Conservation (phyloP, 306 rosid genomes). For the Phaseolus lunatus region DNA sequence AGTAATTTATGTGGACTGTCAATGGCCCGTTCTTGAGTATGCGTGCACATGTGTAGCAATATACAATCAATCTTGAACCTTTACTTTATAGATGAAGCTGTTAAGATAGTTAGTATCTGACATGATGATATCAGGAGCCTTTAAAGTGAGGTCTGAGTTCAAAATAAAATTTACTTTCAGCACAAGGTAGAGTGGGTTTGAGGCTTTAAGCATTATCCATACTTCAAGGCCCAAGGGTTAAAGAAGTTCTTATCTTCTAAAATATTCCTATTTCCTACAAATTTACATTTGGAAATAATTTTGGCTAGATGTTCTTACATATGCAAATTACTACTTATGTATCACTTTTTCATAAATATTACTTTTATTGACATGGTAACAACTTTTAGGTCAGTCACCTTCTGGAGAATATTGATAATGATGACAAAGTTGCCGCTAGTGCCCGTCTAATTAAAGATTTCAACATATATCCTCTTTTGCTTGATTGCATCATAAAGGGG, state of each 20-base stretch:
- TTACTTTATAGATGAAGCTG: slow-evolving; percentile 8
- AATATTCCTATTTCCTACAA: no score
- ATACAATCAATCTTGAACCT: slow-evolving; percentile 14
- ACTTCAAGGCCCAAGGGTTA: background rate
- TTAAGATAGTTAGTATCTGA: background rate
- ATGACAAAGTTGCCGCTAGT: slow-evolving; percentile 48
- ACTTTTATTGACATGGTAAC: slow-evolving; percentile 36
- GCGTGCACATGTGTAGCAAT: background rate
- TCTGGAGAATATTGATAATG: slow-evolving; percentile 60
- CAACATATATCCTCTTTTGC: slow-evolving; percentile 77
- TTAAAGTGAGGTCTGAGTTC: background rate
- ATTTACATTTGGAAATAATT: slow-evolving; percentile 4
- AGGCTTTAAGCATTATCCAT: slow-evolving; percentile 9
- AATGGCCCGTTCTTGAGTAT: background rate
- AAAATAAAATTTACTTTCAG: slow-evolving; percentile 8
- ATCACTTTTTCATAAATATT: slow-evolving; percentile 1
- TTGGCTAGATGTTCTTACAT: slow-evolving; percentile 3
- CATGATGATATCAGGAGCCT: slow-evolving; percentile 2
- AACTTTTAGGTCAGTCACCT: slow-evolving; percentile 72
- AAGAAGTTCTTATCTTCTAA: no score
- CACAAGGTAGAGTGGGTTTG: slow-evolving; percentile 2
- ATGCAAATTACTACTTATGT: slow-evolving; percentile 1
- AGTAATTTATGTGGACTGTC: background rate
- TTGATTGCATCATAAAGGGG: slow-evolving; percentile 88
- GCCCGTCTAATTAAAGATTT: slow-evolving; percentile 60